Evolutionary conservation across 768 basidiomycete species (phyloP).

Genomic region (Mycena kentingensis): DNA sequence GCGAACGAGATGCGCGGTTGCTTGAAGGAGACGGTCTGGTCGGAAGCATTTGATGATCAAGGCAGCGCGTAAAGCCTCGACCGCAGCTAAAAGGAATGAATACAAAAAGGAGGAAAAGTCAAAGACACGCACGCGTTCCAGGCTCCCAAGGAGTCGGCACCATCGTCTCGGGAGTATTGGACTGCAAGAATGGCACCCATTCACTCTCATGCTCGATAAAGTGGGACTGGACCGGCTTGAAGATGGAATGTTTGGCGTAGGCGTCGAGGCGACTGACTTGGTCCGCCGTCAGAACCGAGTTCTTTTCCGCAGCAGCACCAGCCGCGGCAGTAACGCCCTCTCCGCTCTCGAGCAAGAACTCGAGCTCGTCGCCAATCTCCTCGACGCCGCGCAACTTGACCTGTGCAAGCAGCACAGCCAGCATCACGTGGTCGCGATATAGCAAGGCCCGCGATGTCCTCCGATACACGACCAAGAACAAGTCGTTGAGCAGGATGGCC

Average conservation of each 20-base stretch:
- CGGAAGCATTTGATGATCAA: slow-evolving; percentile 88
- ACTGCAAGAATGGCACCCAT: slow-evolving; percentile 75
- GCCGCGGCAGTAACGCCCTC: slow-evolving; percentile 54
- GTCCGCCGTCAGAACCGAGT: slow-evolving; percentile 61
- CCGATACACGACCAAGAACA: slow-evolving; percentile 87
- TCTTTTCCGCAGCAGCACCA: slow-evolving; percentile 35
- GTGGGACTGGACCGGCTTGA: slow-evolving; percentile 73
- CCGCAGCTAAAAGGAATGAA: slow-evolving; percentile 51
- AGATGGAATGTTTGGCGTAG: slow-evolving; percentile 72
- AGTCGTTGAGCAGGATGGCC: slow-evolving; percentile 79
- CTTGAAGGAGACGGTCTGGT: slow-evolving; percentile 88
- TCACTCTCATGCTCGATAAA: slow-evolving; percentile 60
- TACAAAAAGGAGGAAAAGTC: slow-evolving; percentile 8
- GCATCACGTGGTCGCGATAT: slow-evolving; percentile 86
- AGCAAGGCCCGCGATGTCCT: slow-evolving; percentile 89
- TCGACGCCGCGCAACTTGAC: slow-evolving; percentile 81
- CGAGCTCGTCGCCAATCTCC: slow-evolving; percentile 82
- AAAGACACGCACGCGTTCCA: slow-evolving; percentile 63
- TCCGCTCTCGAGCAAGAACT: slow-evolving; percentile 89
- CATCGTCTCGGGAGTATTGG: slow-evolving; percentile 61
- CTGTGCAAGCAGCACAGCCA: slow-evolving; percentile 88
- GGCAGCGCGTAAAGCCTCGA: slow-evolving; percentile 73
- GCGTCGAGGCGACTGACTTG: slow-evolving; percentile 68
- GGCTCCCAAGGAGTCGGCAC: slow-evolving; percentile 83
- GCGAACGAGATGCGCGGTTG: slow-evolving; percentile 73